Evolutionary conservation across 2,329 filamentous ascomycete species (phyloP).

Genomic region (Neurospora sp.): DNA sequence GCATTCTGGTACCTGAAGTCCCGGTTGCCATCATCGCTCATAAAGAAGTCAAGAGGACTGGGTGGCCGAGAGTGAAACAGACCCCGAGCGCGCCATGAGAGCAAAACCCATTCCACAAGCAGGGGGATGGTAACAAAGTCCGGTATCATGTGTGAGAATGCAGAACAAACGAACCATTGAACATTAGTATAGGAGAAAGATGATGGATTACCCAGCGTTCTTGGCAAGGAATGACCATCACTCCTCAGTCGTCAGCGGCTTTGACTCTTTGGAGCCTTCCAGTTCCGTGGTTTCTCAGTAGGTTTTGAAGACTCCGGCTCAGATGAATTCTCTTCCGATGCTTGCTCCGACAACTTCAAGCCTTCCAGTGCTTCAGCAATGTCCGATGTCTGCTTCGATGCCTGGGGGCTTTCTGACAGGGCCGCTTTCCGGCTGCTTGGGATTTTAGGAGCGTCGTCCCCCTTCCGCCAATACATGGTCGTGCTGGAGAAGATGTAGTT

Average conservation of each 20-base stretch:
- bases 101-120: not conserved
- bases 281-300: not conserved
- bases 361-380: not conserved
- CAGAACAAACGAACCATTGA: not conserved
- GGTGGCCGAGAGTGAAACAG: not conserved
- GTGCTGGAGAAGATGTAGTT: conserved; percentile 19
- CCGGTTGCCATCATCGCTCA: not conserved
- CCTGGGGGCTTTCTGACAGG: not conserved
- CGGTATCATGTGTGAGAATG: not conserved
- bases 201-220: not conserved
- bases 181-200: not conserved
- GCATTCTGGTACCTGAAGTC: not conserved
- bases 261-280: not conserved
- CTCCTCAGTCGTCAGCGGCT: not conserved
- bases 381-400: not conserved
- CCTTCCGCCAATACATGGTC: conserved; percentile 13
- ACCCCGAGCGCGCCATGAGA: not conserved
- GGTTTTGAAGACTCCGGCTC: not conserved
- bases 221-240: not conserved
- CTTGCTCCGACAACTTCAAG: not conserved
- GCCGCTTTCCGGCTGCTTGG: not conserved
- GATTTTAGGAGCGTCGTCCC: not conserved
- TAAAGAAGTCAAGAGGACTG: not conserved
- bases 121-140: not conserved
- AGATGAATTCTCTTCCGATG: not conserved